Base-by-base conservation (phyloP, 2,329 filamentous ascomycete genomes). In the Pleomassaria siparia region DNA sequence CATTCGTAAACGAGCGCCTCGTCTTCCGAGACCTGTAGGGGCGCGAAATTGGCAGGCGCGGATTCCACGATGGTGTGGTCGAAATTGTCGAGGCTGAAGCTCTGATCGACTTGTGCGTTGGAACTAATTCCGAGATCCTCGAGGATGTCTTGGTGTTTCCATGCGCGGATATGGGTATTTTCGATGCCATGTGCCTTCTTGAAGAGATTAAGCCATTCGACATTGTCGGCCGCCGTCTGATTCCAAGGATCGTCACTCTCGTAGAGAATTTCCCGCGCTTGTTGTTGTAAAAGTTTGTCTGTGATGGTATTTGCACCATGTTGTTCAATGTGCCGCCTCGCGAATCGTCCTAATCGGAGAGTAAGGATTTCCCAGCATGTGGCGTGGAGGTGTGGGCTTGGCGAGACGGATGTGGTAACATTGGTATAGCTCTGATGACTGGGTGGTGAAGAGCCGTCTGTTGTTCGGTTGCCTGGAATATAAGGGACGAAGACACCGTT, bases 321-420 rank as follows among this genome's bases (percentile, higher is more conserved):
- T 29, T 69, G 47, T 21, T 63, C 60, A 3, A 66, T 66, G 13
- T 70, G 56, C 49, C 73, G 64, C 43, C 73, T 71, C 5, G 74
- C 75, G 46, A 71, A 78, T 28, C 64, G 69, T 26, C 75, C 76
- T 4, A 79, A 61, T 9, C 72, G 63, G 1, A 78, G 64, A 0
- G 76, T 78, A 11, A 79, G 59, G 11, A 78, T 72, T 46, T 78
- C 76, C 76, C 76, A 78, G 56, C 75, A 78, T 1, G 75, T 79
- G 2, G 63, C 65, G 28, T 58, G 63, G 2, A 54, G 53, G 32
- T 65, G 55, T 26, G 28, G 53, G 9, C 43, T 11, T n/a, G 43
- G 33, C 7, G 37, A 30, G 15, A 12, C 18, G 1, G 44, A 43
- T 22, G 20, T 3, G 13, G 48, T 40, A 3, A 28, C 29, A 32